These are phyloP conservation scores for Dictyostelium gargantuum DNA, from an alignment of 208 protist genomes.

Conservation along the genomic window DNA sequence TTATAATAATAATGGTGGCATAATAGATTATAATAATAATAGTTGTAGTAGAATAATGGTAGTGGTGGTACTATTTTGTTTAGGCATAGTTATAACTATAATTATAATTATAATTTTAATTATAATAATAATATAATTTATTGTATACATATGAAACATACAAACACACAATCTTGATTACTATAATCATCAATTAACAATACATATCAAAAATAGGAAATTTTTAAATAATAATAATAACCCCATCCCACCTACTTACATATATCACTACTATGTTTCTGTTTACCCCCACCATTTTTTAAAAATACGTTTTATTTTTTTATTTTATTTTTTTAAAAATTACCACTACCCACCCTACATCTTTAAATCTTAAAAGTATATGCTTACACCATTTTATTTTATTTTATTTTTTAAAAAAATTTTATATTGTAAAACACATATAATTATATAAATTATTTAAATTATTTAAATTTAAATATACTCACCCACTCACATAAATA, in stretches of 20 bases:
- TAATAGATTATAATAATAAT: no score
- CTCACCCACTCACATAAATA: neutral
- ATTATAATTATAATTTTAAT: neutral
- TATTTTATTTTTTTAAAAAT: neutral
- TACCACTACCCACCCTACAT: neutral
- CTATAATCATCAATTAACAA: neutral
- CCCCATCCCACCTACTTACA: no score
- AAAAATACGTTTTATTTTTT: neutral
- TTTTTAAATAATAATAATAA: no score
- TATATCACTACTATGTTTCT: no score
- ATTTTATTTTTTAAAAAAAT: neutral
- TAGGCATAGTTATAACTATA: no score
- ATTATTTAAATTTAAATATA: no score
- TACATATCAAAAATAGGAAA: neutral
- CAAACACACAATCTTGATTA: neutral
- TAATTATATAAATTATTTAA: no score
- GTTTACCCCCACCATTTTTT: neutral
- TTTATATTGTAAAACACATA: no score
- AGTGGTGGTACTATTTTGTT: neutral
- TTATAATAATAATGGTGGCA: no score
- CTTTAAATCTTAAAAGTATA: neutral
- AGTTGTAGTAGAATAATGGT: neutral
- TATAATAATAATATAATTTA: neutral
- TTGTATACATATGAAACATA: neutral
- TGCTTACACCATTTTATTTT: neutral